Percentiles rank a stretch among this genome's conserved stretches.
Evolutionary conservation across 2,329 filamentous ascomycete species (phyloP).

Genomic region (Trichoderma asperellum): DNA sequence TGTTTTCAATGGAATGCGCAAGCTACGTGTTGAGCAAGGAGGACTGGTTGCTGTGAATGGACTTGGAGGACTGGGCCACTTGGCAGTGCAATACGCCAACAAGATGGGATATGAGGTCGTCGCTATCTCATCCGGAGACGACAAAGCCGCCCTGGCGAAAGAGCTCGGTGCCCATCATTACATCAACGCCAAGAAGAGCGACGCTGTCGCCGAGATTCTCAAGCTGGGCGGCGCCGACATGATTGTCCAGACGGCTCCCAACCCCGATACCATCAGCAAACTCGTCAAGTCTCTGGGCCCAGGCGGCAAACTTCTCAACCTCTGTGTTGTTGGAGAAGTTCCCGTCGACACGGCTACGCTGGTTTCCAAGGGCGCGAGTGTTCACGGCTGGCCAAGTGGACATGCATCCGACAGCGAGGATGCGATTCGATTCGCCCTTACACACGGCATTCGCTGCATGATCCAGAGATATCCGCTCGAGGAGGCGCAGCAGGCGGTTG

Average conservation of each 20-base stretch:
- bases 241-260: slow-evolving; percentile 67
- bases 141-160: slow-evolving; percentile 69
- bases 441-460: slow-evolving; percentile 66
- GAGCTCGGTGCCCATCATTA: slow-evolving; percentile 51
- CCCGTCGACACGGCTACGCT: slow-evolving; percentile 50
- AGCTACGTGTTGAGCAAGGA: slow-evolving; percentile 56
- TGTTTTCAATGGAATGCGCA: slow-evolving; percentile 64
- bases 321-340: slow-evolving; percentile 54
- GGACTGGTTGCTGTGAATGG: slow-evolving; percentile 64
- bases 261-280: slow-evolving; percentile 56
- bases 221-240: slow-evolving; percentile 65
- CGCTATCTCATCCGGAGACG: slow-evolving; percentile 66
- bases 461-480: slow-evolving; percentile 66
- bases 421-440: slow-evolving; percentile 66
- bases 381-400: slow-evolving; percentile 68
- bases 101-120: slow-evolving; percentile 77
- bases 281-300: slow-evolving; percentile 58
- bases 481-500: slow-evolving; percentile 51
- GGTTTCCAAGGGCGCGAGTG: slow-evolving; percentile 56
- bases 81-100: slow-evolving; percentile 75
- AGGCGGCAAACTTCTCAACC: slow-evolving; percentile 63
- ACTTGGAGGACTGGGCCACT: slow-evolving; percentile 74
- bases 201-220: slow-evolving; percentile 53
- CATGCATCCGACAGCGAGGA: slow-evolving; percentile 66
- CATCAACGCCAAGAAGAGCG: slow-evolving; percentile 56